Conservation (phyloP, 2,329 filamentous ascomycete genomes). For the Boeremia exigua region DNA sequence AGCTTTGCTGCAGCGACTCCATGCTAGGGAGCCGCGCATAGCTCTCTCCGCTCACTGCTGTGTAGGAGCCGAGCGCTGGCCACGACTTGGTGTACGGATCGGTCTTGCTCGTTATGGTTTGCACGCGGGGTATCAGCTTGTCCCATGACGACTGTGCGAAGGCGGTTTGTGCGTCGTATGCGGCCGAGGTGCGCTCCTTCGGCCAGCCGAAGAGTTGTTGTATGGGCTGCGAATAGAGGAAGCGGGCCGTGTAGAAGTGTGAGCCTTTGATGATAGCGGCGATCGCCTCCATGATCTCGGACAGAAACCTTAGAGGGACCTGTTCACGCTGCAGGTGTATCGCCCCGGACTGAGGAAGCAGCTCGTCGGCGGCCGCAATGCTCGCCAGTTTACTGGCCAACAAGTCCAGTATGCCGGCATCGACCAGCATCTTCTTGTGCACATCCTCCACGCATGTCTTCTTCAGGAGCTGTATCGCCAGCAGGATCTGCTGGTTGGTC, state of each 20-base stretch:
- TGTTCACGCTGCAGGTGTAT: conserved; percentile 27
- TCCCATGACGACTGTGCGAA: conserved; percentile 37
- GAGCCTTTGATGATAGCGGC: conserved; percentile 79
- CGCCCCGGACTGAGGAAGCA: conserved; percentile 23
- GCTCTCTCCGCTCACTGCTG: conserved; percentile 32
- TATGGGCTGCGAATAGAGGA: conserved; percentile 53
- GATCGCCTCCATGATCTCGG: conserved; percentile 77
- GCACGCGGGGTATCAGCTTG: conserved; percentile 47
- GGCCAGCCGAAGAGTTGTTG: conserved; percentile 42
- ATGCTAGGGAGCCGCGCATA: conserved; percentile 42
- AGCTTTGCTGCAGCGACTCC: conserved; percentile 37
- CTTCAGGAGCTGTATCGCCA: conserved; percentile 64
- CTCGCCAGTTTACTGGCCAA: conserved; percentile 72
- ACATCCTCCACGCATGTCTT: conserved; percentile 71
- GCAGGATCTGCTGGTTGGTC: conserved; percentile 66
- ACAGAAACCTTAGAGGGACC: conserved; percentile 62
- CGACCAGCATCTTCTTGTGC: conserved; percentile 74
- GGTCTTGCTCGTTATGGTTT: conserved; percentile 47
- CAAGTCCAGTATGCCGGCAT: conserved; percentile 76
- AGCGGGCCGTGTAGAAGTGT: conserved; percentile 74
- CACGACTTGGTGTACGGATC: conserved; percentile 52
- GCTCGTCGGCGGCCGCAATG: conserved; percentile 38
- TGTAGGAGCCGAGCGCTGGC: conserved; percentile 50
- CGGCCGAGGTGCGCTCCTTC: conserved; percentile 28
- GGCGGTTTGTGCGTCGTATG: conserved; percentile 26